Base-by-base conservation (phyloP, 768 basidiomycete genomes). In the Lentinula aciculospora region DNA sequence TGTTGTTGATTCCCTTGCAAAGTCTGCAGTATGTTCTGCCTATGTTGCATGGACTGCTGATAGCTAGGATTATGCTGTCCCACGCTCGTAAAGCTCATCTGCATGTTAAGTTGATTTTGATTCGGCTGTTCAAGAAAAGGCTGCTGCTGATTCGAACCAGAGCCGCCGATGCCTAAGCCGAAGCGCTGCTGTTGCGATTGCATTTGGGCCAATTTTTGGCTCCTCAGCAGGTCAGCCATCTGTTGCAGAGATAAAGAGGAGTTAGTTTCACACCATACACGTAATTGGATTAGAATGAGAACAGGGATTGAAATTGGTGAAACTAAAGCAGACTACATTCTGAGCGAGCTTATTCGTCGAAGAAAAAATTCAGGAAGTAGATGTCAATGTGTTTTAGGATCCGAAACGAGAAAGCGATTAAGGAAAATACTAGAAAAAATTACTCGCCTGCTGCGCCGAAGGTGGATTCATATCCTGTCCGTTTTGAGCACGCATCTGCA, bases 401-500 rank as follows among this genome's bases (percentile, higher is more conserved):
- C 21, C 21, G 40, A 53, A 29, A 46, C 36, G 49, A 44, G 27
- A 46, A 46, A 47, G 51, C 60, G 28, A 28, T 32, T 42, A 21
- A 21, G 58, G 63, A 50, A 62, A 64, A 61, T 57, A 61, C 46
- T 55, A 56, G 32, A 53, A 55, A 53, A 56, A 49, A 39, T 34
- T 27, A 79, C 80, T 70, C 60, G 75, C 83, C 80, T 82, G 82
- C 32, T 66, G 76, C 58, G 73, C 68, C 63, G 76, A 77, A 44
- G 68, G 57, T 32, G 69, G 57, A 31, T 69, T 66, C 60, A 80
- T 69, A 64, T 78, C 79, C 46, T 71, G 69, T 45, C 72, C 66
- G 61, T 70, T 75, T 51, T 75, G 75, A 4, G 70, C 66, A 32
- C 79, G 74, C 62, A 78, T 78, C 60, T 73, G 75, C 59, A 72